Conservation (phyloP, 257 asterid species). For the Solanum pimpinellifolium region DNA sequence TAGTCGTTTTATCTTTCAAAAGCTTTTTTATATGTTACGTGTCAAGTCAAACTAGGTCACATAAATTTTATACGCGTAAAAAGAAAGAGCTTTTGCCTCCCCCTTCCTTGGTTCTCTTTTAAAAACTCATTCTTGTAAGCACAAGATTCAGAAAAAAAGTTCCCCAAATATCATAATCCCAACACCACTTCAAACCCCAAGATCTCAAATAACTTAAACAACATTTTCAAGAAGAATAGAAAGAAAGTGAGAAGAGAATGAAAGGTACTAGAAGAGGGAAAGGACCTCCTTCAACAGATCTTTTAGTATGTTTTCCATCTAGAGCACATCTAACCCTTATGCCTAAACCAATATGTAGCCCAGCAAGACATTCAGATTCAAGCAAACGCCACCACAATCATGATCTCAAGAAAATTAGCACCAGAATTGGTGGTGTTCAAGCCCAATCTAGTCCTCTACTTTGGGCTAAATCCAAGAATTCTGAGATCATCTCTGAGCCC, state of each 20-base stretch:
- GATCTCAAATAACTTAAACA: background rate
- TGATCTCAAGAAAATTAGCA: conserved; percentile 12
- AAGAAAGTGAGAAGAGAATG: conserved; percentile 13
- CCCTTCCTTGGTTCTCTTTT: background rate
- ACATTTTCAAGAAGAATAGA: background rate
- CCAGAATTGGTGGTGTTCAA: conserved; percentile 3
- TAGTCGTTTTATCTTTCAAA: background rate
- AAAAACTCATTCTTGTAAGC: conserved; percentile 4
- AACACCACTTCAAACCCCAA: background rate
- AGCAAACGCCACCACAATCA: conserved; percentile 25
- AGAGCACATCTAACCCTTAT: conserved; percentile 63
- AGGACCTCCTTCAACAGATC: conserved; percentile 70
- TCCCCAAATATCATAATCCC: background rate
- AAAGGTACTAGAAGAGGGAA: conserved; percentile 47
- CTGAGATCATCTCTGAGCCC: conserved; percentile 53
- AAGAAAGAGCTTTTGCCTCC: conserved; percentile 10
- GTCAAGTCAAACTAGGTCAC: background rate
- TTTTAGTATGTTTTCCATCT: conserved; percentile 76
- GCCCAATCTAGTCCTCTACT: conserved; percentile 38
- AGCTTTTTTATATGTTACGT: too few relatives aligned
- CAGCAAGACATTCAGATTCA: conserved; percentile 43
- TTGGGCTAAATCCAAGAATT: conserved; percentile 39
- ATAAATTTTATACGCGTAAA: background rate
- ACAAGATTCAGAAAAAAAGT: background rate
- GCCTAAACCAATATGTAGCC: conserved; percentile 86